Base-by-base conservation (phyloP, 495 filamentous ascomycete species). In the Penicillium silybi region DNA sequence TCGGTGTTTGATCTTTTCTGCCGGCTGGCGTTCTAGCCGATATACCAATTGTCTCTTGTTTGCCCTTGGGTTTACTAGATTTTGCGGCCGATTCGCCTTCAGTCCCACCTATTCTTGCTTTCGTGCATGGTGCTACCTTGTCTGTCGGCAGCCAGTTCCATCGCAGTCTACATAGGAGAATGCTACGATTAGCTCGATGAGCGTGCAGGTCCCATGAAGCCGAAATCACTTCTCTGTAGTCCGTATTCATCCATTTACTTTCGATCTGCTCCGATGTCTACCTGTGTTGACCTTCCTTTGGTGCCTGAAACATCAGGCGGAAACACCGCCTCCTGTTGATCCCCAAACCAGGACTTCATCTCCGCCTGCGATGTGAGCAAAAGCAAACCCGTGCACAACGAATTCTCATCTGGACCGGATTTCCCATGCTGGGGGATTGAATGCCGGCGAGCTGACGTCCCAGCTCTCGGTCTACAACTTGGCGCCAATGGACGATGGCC, bases 401-500 rank as follows among this genome's bases (percentile, higher is more conserved):
- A 43, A 37, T 11, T 48, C 25, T 6, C 17, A 43, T 43, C 13
- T 29, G 16, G 4, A 11, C 46, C n/a, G 25, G 10, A 15, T 41
- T 17, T 34, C 50, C 32, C 48, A 58, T 61, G 54, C 44, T 54
- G 50, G 57, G 42, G 15, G 46, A 57, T 45, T 61, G 39, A 54
- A 66, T 62, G 51, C 52, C 50, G 53, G 44, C 41, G 38, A 62
- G 54, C 62, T 66, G 58, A 58, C 42, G 52, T 46, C 44, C 29
- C 41, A 61, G 39, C 47, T 48, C 46, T 50, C 46, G 38, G 51
- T 48, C 37, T 46, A n/a, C 39, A 37, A 48, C 53, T 37, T 53
- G 65, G 65, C 57, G 55, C 58, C 67, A 72, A 72, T 74, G 71
- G 69, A 74, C 60, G 54, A 70, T 69, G 65, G 54, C 54, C 44